Conservation (phyloP, 148 eudicot species). For the Spergularia bocconei region DNA sequence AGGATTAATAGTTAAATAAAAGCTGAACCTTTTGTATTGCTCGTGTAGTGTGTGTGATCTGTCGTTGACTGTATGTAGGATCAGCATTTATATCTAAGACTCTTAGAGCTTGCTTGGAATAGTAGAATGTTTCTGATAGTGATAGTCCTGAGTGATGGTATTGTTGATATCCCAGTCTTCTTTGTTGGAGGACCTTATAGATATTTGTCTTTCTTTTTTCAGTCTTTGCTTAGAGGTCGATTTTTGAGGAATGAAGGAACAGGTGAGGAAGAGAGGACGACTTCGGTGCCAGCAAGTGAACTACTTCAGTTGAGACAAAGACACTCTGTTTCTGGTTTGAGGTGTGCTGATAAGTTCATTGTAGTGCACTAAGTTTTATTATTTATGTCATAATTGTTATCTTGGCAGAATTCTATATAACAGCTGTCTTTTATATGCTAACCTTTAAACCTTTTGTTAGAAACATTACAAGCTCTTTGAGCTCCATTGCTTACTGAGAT, state of each 20-base stretch:
- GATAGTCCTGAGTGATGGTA: background rate
- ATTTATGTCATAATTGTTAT: background rate
- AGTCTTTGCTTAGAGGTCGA: slow-evolving; percentile 97
- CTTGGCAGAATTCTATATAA: background rate
- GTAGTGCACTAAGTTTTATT: slow-evolving; percentile 6
- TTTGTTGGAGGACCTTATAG: slow-evolving; percentile 2
- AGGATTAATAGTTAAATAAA: no score
- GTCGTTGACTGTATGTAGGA: no score
- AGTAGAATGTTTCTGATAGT: background rate
- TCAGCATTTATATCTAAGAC: no score
- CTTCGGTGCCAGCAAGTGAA: slow-evolving; percentile 81
- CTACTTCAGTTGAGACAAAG: slow-evolving; percentile 86
- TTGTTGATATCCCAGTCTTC: background rate
- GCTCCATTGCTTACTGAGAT: no score
- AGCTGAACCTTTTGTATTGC: no score
- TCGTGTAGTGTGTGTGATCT: no score
- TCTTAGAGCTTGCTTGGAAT: no score
- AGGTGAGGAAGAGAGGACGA: slow-evolving; percentile 74
- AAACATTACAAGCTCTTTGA: no score
- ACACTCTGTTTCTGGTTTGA: slow-evolving; percentile 89
- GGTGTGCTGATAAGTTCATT: slow-evolving; percentile 44
- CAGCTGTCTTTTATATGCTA: no score
- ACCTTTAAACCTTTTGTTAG: no score
- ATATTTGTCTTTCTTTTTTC: slow-evolving; percentile 27
- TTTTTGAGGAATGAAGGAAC: slow-evolving; percentile 87